Base-by-base conservation (phyloP, 2,329 filamentous ascomycete genomes). In the Pestalotiopsis sp. region DNA sequence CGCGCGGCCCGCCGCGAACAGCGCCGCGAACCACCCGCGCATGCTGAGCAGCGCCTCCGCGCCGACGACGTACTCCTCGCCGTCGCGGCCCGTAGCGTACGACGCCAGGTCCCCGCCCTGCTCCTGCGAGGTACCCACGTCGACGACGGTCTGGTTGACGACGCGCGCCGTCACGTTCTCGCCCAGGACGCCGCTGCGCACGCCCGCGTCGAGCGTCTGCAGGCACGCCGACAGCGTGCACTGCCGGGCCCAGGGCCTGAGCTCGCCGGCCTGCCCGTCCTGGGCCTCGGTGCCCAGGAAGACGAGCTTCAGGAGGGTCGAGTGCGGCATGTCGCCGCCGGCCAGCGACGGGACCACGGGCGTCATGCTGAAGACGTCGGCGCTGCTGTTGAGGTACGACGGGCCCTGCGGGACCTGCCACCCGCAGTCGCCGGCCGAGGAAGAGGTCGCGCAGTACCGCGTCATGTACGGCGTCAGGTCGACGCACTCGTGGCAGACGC, bases 301-400 rank as follows among this genome's bases (percentile, higher is more conserved):
- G 1, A 77, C 71, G n/a, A 79, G 72, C 25, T 74, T 74, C 71
- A 79, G 71, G 52, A 79, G 78, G 12, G 74, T 77, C 3, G 76
- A 77, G 66, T 77, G 77, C 3, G 77, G 70, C 60, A 73, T 71
- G 63, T 75, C 74, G 14, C 77, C 75, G 1, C 68, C 66, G 1
- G 71, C 72, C 3, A 36, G 31, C 31, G 70, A 52, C 3, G 76
- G 75, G 41, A 79, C 75, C 12, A 75, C 59, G 0, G 77, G 75
- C 2, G 78, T 78, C 76, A 79, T 78, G 68, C 77, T 76, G 68
- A 80, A 78, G 7, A 77, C 77, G 17, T 78, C 73, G 13, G 68
- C 69, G 12, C 72, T 68, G 20, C 69, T 71, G 45, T 70, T 70
- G 2, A 78, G 69, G 7, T 68, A 70, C 11, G 45, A n/a, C 6